A percentile compares a stretch with the other conserved stretches of the same genome.
phyloP scores from a whole-genome alignment of 2,329 filamentous ascomycete genomes.

The Fusarium mundagurra region DNA sequence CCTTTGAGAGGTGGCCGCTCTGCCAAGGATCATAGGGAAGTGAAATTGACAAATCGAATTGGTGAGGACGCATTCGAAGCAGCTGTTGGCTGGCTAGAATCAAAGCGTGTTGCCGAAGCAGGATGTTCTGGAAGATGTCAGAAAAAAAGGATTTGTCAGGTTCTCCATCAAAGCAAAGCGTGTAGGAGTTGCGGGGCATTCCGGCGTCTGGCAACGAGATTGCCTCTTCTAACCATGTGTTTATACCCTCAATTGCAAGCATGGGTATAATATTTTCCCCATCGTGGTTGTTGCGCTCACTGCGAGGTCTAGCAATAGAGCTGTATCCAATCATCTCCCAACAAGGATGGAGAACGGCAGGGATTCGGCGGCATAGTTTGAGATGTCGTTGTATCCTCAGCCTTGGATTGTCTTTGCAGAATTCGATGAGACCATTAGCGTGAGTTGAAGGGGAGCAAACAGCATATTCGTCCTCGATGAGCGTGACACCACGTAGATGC shows the following conservation, averaged over 20 bases:
- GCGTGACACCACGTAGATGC: not conserved
- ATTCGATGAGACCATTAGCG: not conserved
- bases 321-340: not conserved
- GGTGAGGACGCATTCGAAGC: not conserved
- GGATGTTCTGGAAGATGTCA: not conserved
- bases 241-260: not conserved
- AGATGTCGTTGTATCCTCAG: not conserved
- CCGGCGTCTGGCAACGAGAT: not conserved
- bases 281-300: not conserved
- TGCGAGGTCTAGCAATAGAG: not conserved
- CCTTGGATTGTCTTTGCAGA: not conserved
- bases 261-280: not conserved
- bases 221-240: not conserved
- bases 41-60: not conserved
- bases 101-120: not conserved
- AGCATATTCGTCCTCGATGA: not conserved
- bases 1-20: not conserved
- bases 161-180: not conserved
- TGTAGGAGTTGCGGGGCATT: slow-evolving; percentile 2
- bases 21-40: not conserved
- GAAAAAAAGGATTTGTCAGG: not conserved
- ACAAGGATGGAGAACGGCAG: no score
- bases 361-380: not conserved
- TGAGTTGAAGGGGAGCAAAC: not conserved
- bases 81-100: not conserved